Evolutionary conservation across 192 early-diverging fungal genomes (phyloP).

Genomic region (Podila epicladia): DNA sequence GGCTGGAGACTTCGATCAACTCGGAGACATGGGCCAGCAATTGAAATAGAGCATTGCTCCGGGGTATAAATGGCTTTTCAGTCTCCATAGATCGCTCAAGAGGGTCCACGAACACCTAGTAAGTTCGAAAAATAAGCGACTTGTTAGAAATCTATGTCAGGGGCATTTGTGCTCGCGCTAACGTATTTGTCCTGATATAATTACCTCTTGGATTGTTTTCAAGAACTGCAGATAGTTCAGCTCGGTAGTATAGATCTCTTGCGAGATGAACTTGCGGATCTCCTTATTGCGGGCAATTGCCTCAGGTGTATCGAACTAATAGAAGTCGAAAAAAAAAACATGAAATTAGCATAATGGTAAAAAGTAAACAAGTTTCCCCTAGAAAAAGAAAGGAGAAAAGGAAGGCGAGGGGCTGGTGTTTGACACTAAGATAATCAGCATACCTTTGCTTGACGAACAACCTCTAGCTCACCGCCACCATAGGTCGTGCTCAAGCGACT

Average conservation of each 20-base stretch:
- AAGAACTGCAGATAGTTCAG: slow-evolving; percentile 59
- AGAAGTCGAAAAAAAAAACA: background rate
- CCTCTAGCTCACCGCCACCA: slow-evolving; percentile 42
- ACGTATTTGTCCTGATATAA: no score
- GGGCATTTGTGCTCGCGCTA: background rate
- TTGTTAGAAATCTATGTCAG: no score
- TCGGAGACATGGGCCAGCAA: slow-evolving; percentile 28
- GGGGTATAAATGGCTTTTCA: slow-evolving; percentile 48
- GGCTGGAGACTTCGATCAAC: slow-evolving; percentile 22
- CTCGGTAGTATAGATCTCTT: slow-evolving; percentile 63
- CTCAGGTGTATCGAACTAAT: slow-evolving; percentile 47
- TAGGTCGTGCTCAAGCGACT: slow-evolving; percentile 50
- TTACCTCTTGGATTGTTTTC: slow-evolving; percentile 58
- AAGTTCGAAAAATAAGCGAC: background rate
- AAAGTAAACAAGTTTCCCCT: background rate
- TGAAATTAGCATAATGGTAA: background rate
- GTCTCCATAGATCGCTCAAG: slow-evolving; percentile 29
- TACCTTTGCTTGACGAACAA: slow-evolving; percentile 50
- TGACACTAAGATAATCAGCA: background rate
- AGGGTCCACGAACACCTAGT: slow-evolving; percentile 43
- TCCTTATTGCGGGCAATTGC: slow-evolving; percentile 48
- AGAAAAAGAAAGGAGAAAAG: no score
- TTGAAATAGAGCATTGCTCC: slow-evolving; percentile 31
- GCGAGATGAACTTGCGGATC: slow-evolving; percentile 56
- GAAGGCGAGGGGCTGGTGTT: background rate